These are phyloP conservation scores for Planoprotostelium fungivorum DNA, from an alignment of 78 protist genomes.

Conservation along the genomic window DNA sequence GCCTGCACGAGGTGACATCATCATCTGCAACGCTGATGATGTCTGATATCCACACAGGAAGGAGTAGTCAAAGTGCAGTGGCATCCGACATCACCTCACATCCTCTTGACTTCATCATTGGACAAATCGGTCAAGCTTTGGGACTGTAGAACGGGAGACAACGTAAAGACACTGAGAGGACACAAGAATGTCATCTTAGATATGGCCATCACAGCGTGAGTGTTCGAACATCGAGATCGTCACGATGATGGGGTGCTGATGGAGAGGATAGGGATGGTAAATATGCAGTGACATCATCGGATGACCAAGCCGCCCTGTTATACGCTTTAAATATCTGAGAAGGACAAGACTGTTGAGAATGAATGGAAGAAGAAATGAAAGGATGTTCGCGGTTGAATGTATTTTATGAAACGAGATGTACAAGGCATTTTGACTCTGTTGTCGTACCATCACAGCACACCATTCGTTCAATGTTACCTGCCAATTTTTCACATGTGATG, in stretches of 20 bases:
- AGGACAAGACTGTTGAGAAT: too few relatives aligned
- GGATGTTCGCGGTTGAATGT: too few relatives aligned
- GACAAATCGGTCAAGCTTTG: constrained; percentile 42
- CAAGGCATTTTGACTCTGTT: too few relatives aligned
- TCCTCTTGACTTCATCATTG: constrained; percentile 22
- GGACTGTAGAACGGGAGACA: constrained; percentile 58
- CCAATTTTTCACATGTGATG: too few relatives aligned
- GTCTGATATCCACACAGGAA: neutral
- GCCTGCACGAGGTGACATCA: constrained; percentile 24
- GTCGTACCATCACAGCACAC: too few relatives aligned
- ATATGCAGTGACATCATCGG: constrained; percentile 24
- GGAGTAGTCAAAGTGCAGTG: neutral
- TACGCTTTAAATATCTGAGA: constrained; percentile 15
- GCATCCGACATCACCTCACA: constrained; percentile 42
- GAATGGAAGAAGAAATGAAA: too few relatives aligned
- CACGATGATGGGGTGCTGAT: too few relatives aligned
- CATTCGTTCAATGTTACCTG: too few relatives aligned
- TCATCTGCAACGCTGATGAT: constrained; percentile 9
- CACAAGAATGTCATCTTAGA: constrained; percentile 48
- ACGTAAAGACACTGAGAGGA: constrained; percentile 39
- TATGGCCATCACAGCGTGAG: constrained; percentile 24
- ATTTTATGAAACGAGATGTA: too few relatives aligned
- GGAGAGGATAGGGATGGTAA: constrained; percentile 13
- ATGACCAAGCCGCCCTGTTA: constrained; percentile 50
- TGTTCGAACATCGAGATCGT: neutral